Evolutionary conservation across 2,329 filamentous ascomycete species (phyloP).

Genomic region (Cladophialophora carrionii): DNA sequence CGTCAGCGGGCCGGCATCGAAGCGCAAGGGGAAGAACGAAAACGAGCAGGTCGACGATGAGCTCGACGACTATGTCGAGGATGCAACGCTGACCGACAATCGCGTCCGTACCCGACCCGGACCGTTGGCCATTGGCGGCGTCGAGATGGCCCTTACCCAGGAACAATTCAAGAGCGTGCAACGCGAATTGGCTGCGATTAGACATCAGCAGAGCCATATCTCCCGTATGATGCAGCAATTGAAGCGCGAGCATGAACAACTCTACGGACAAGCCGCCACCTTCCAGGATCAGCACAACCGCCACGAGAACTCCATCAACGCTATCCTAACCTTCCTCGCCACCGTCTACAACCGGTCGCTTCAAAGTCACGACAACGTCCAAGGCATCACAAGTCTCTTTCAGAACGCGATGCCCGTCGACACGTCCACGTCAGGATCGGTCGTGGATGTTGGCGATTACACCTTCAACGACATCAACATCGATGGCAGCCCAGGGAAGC

Average conservation of each 20-base stretch:
- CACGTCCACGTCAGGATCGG: conserved; percentile 58
- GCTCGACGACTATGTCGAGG: conserved; percentile 60
- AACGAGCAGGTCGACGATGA: conserved; percentile 71
- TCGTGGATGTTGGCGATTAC: conserved; percentile 66
- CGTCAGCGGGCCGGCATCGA: conserved; percentile 58
- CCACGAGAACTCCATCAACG: conserved; percentile 98
- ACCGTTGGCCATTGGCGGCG: conserved; percentile 48
- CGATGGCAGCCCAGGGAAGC: conserved; percentile 43
- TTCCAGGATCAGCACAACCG: conserved; percentile 92
- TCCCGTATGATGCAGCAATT: conserved; percentile 78
- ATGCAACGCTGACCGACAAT: conserved; percentile 42
- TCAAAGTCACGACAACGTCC: conserved; percentile 74
- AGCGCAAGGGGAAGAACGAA: conserved; percentile 53
- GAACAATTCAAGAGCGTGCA: conserved; percentile 79
- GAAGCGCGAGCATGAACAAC: conserved; percentile 80
- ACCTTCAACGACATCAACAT: conserved; percentile 44
- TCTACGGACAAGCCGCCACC: conserved; percentile 83
- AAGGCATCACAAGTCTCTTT: conserved; percentile 75
- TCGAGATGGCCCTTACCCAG: conserved; percentile 55
- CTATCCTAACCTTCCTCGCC: conserved; percentile 94
- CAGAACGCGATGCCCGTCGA: conserved; percentile 67
- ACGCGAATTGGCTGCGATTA: conserved; percentile 77
- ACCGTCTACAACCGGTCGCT: conserved; percentile 95
- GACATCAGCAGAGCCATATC: conserved; percentile 84
- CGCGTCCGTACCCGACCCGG: conserved; percentile 44